Evolutionary conservation across 2,329 filamentous ascomycete genomes (phyloP).

Genomic region (Epichloe aotearoae): DNA sequence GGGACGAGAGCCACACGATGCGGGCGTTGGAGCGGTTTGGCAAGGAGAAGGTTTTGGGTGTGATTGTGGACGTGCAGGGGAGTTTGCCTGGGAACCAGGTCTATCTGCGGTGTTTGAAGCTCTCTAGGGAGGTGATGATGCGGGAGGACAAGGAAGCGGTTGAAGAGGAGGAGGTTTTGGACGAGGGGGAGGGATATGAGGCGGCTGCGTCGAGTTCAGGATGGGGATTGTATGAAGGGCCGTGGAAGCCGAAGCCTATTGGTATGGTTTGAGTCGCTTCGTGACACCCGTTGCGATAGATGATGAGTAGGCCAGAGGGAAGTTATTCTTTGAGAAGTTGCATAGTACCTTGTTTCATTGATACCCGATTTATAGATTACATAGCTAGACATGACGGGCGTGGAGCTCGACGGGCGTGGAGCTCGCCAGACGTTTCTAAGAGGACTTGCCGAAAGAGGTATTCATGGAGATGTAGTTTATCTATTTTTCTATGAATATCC

Average conservation of each 20-base stretch:
- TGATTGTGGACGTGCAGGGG: slow-evolving; percentile 25
- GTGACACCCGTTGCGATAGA: background rate
- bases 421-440: background rate
- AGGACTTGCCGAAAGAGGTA: too few relatives aligned
- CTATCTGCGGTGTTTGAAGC: slow-evolving; percentile 30
- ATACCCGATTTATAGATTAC: background rate
- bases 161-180: slow-evolving; percentile 5
- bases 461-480: too few relatives aligned
- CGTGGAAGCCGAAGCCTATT: slow-evolving; percentile 46
- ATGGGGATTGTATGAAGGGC: slow-evolving; percentile 38
- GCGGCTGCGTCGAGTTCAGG: slow-evolving; percentile 12
- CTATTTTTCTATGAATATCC: too few relatives aligned
- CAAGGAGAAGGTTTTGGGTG: slow-evolving; percentile 21
- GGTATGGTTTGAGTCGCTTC: slow-evolving; percentile 29
- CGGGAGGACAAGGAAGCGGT: slow-evolving; percentile 8
- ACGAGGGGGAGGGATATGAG: slow-evolving; percentile 3
- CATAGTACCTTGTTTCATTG: background rate
- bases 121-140: slow-evolving; percentile 28
- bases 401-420: background rate
- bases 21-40: slow-evolving; percentile 23
- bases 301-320: background rate
- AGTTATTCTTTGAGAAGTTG: background rate
- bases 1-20: slow-evolving; percentile 16
- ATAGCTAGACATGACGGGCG: background rate
- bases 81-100: slow-evolving; percentile 28